Evolutionary conservation across 345 rosid species (phyloP), one percentile per base, ranked within the genome.

Genomic region (Ailanthus altissimus): DNA sequence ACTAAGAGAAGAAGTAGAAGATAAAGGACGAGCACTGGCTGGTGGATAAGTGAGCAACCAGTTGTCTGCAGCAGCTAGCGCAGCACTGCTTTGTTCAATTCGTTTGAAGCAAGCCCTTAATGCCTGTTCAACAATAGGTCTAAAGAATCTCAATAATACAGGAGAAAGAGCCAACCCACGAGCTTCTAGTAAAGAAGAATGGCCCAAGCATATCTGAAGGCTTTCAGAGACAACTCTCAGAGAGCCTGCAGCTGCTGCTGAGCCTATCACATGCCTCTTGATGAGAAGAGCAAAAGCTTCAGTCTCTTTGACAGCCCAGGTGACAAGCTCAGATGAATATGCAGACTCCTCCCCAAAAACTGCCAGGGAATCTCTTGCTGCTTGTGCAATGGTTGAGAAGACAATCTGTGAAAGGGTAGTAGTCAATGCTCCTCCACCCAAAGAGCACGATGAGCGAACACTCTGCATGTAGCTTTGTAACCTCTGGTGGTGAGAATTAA

Each of bases 221-320:
- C 96, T 89, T 77, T 93, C 97, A 13, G 96, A 81, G 18, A 94
- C 90, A 11, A 89, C 90, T 72, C 96, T 83, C 62, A 95, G 81
- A 23, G 87, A 82, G 40, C 99, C 93, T 16, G 96, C 80, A 67
- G 94, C 91, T 53, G 96, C 96, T 36, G 97, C 84, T 50, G 94
- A 85, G 76, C 94, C 98, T 47, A 95, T 56, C 49, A 89, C 87
- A 67, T 91, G 92, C 74, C 91, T 84, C 84, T 93, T 86, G 5
- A 92, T 81, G 56, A 93, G 83, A 71, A 83, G 78, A 74, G 94
- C 91, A 23, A 89, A 89, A 0, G 77, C 77, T 63, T 92, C 94
- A 0, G 90, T 88, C 84, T 91, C 90, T 80, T 89, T 93, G 60
- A 92, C 97, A 42, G 97, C 93, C 99, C 98, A 95, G 67, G 99